These are phyloP conservation scores for Pholiota microspora DNA, from an alignment of 768 basidiomycete genomes.

Conservation along the genomic window DNA sequence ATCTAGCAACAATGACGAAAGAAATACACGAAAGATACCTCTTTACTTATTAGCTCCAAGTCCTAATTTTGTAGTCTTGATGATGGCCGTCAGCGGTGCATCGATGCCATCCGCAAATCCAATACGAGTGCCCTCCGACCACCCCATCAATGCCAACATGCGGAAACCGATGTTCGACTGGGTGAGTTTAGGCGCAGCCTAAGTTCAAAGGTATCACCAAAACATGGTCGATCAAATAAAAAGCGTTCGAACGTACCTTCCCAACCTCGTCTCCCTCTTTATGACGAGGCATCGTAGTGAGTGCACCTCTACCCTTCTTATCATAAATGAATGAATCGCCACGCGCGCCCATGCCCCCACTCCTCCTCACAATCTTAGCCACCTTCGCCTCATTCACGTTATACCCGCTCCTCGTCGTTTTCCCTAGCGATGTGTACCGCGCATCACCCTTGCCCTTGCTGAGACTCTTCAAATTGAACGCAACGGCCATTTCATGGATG, in stretches of 20 bases:
- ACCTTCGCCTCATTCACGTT: constrained; percentile 62
- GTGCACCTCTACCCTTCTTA: constrained; percentile 25
- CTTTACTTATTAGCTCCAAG: constrained; percentile 60
- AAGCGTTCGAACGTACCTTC: constrained; percentile 61
- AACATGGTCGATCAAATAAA: background rate
- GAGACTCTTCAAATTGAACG: constrained; percentile 74
- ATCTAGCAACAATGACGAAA: background rate
- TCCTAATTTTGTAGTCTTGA: constrained; percentile 85
- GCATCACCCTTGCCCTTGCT: constrained; percentile 69
- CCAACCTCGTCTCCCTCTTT: constrained; percentile 89
- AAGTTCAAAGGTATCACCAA: constrained; percentile 6
- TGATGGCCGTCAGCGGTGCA: constrained; percentile 75
- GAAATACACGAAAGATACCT: background rate
- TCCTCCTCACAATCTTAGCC: constrained; percentile 36
- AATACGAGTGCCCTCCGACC: constrained; percentile 80
- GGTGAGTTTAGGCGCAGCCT: constrained; percentile 82
- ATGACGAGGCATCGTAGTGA: constrained; percentile 42
- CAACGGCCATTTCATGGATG: constrained; percentile 78
- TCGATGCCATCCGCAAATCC: constrained; percentile 68
- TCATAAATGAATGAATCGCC: constrained; percentile 34
- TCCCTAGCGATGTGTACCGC: constrained; percentile 76
- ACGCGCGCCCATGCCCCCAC: constrained; percentile 30
- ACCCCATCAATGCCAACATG: constrained; percentile 89
- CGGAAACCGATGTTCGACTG: constrained; percentile 82
- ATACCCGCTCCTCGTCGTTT: constrained; percentile 60